These are phyloP conservation scores for Hyaloperonospora arabidopsidis DNA, from an alignment of 352 stramenopile genomes.

Conservation along the genomic window DNA sequence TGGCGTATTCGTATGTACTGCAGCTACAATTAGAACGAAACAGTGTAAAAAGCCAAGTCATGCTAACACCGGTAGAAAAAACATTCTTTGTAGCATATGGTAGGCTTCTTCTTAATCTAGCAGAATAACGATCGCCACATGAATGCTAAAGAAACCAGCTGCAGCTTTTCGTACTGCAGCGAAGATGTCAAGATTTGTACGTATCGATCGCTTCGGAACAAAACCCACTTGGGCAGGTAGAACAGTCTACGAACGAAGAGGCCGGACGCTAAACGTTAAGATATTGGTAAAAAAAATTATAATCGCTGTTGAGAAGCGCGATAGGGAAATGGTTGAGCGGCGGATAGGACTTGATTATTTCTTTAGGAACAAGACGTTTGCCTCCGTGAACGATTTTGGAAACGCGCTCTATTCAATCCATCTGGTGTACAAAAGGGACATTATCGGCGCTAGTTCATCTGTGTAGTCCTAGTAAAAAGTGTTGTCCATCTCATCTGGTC, in stretches of 20 bases:
- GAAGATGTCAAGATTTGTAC: no score
- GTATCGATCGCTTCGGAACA: neutral
- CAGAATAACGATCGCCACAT: no score
- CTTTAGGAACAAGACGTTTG: no score
- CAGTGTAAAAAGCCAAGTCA: neutral
- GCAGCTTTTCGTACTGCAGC: no score
- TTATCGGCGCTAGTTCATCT: no score
- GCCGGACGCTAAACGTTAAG: neutral
- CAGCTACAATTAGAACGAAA: no score
- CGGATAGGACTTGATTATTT: neutral
- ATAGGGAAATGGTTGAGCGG: neutral
- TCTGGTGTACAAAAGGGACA: no score
- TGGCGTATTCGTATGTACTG: no score
- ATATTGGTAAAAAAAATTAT: neutral
- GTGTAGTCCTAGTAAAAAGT: no score
- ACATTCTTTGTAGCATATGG: neutral
- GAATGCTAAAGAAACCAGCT: no score
- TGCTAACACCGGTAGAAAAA: neutral
- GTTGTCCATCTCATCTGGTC: neutral
- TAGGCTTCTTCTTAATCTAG: neutral
- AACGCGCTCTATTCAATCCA: neutral
- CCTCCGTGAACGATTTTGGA: no score
- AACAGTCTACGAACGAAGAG: neutral
- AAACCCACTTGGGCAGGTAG: neutral
- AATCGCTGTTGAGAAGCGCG: neutral